Conservation (phyloP, 805 yeast genomes). For the Ogataea paradorogensis region DNA sequence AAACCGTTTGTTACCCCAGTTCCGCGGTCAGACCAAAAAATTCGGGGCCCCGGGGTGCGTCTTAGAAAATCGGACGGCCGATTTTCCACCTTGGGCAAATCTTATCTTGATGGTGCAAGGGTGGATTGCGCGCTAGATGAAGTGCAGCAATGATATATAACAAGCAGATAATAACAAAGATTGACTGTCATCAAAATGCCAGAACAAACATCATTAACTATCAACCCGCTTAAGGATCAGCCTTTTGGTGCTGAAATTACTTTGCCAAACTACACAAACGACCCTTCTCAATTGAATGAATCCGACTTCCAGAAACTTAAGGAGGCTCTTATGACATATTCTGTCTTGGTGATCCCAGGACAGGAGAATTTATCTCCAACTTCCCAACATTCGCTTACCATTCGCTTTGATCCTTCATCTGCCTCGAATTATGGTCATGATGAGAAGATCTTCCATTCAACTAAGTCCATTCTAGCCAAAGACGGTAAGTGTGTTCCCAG, state of each 20-base stretch:
- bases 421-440: conserved; percentile 80
- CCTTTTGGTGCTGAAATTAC: conserved; percentile 69
- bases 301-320: conserved; percentile 60
- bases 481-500: conserved; percentile 78
- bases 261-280: conserved; percentile 67
- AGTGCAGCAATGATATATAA: conserved; percentile 7
- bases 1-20: not conserved
- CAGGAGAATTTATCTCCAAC: conserved; percentile 67
- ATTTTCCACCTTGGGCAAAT: conserved; percentile 5
- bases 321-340: conserved; percentile 62
- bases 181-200: conserved; percentile 17
- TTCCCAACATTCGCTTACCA: conserved; percentile 73
- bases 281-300: conserved; percentile 66
- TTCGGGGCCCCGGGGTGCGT: conserved; percentile 8
- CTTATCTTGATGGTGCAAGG: conserved; percentile 13
- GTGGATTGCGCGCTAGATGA: conserved; percentile 2
- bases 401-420: conserved; percentile 73
- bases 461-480: conserved; percentile 65
- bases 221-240: conserved; percentile 46
- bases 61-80: conserved; percentile 3
- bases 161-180: not conserved
- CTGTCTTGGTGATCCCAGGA: conserved; percentile 72
- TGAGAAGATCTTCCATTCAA: conserved; percentile 62
- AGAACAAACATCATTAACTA: conserved; percentile 28
- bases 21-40: conserved; percentile 3